phyloP scores from a whole-genome alignment of 2,329 filamentous ascomycete genomes.

The Fusarium luffae region DNA sequence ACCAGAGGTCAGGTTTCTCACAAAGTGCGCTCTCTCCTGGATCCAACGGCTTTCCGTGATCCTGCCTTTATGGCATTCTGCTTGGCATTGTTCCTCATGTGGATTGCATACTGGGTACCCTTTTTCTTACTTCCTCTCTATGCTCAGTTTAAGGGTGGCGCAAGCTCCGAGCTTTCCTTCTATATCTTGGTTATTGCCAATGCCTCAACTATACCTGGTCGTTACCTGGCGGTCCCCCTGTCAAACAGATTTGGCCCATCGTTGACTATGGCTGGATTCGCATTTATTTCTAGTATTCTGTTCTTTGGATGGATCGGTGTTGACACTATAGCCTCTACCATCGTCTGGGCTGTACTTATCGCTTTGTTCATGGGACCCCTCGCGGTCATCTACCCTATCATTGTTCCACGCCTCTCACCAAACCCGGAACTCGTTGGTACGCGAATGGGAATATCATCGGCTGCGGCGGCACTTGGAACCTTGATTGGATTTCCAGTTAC shows the following conservation, averaged over 20 bases:
- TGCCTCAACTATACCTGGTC: constrained; percentile 13
- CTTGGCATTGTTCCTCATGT: constrained; percentile 9
- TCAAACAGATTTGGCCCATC: constrained; percentile 5
- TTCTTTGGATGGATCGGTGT: constrained; percentile 11
- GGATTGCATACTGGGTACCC: constrained; percentile 16
- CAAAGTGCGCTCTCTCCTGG: constrained; percentile 6
- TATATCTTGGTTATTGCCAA: constrained; percentile 8
- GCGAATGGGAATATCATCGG: constrained; percentile 2
- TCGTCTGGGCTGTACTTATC: constrained; percentile 7
- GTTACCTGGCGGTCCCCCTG: constrained; percentile 2
- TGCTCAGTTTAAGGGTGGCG: constrained; percentile 9
- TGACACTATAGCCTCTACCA: neutral
- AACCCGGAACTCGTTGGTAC: neutral
- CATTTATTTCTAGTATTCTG: neutral
- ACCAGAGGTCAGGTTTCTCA: neutral
- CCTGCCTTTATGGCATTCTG: constrained; percentile 12
- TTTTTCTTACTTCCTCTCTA: constrained; percentile 10
- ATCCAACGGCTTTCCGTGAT: constrained; percentile 6
- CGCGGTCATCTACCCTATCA: constrained; percentile 5
- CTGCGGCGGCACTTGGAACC: neutral
- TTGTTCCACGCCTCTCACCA: neutral
- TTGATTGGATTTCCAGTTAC: neutral
- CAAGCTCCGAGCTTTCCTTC: constrained; percentile 7
- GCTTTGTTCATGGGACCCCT: constrained; percentile 10
- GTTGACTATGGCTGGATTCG: neutral